Evolutionary conservation across 2,329 filamentous ascomycete species (phyloP).

Genomic region (Botrytis fragariae): DNA sequence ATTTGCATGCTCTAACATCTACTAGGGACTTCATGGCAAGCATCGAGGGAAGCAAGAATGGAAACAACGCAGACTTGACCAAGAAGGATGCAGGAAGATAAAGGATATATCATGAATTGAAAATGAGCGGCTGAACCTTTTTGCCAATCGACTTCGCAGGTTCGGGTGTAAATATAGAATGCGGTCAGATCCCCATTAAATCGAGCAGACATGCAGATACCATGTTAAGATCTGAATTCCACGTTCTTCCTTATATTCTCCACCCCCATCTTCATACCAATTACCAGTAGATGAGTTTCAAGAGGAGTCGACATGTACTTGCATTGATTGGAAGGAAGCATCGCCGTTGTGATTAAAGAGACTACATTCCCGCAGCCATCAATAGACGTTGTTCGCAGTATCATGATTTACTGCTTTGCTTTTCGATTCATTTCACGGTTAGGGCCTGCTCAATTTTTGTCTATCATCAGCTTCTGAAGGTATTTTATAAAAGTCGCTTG

Average conservation of each 20-base stretch:
- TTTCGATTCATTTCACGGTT: not conserved
- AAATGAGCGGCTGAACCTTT: not conserved
- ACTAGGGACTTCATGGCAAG: constrained; percentile 23
- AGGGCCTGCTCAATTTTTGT: not conserved
- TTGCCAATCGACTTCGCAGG: constrained; percentile 5
- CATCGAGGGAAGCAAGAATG: constrained; percentile 32
- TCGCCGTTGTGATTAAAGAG: not conserved
- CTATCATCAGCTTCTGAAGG: not conserved
- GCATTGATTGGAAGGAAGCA: not conserved
- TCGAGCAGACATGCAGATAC: not conserved
- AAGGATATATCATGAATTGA: constrained; percentile 9
- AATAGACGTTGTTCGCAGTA: not conserved
- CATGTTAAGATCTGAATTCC: not conserved
- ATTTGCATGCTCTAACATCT: constrained; percentile 2
- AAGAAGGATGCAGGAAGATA: constrained; percentile 21
- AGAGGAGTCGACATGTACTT: too few species aligned
- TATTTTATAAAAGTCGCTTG: not conserved
- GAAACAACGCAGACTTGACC: constrained; percentile 17
- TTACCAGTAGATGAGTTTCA: not conserved
- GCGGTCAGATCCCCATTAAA: constrained; percentile 14
- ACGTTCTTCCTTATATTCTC: not conserved
- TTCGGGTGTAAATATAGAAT: constrained; percentile 21
- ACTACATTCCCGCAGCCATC: not conserved
- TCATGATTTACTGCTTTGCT: not conserved
- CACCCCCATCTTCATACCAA: not conserved